phyloP scores from a whole-genome alignment of 441 rosid species.

The Aleurites moluccanus region DNA sequence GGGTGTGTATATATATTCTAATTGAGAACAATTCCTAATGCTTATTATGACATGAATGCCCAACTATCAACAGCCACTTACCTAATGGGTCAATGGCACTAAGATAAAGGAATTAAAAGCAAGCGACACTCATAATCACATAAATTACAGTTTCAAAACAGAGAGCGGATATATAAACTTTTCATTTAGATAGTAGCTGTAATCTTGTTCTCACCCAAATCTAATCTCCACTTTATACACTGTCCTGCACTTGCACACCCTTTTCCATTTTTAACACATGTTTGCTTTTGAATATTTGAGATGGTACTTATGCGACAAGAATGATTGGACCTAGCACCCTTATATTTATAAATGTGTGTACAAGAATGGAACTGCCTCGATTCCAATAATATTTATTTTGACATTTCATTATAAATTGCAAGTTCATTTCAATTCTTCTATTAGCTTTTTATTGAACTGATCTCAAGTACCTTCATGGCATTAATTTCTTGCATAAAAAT shows the following conservation, averaged over 20 bases:
- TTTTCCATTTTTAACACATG: background rate
- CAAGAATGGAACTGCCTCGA: background rate
- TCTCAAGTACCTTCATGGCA: background rate
- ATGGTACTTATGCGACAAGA: background rate
- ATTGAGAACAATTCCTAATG: background rate
- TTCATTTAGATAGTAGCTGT: background rate
- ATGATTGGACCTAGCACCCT: background rate
- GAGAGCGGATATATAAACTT: background rate
- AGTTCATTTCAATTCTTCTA: background rate
- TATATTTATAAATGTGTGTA: background rate
- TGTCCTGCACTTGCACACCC: background rate
- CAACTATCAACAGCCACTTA: conserved; percentile 19
- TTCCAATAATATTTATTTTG: background rate
- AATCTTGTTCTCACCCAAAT: background rate
- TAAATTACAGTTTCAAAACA: background rate
- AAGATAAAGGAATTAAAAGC: background rate
- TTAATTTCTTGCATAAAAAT: background rate
- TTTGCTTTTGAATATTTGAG: background rate
- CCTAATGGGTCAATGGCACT: background rate
- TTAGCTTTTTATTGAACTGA: background rate
- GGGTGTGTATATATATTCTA: background rate
- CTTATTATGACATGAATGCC: background rate
- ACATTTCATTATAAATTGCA: background rate
- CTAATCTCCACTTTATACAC: conserved; percentile 2
- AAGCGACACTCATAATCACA: background rate